Evolutionary conservation across 345 rosid species (phyloP).

Genomic region (Eutrema yunnanense): DNA sequence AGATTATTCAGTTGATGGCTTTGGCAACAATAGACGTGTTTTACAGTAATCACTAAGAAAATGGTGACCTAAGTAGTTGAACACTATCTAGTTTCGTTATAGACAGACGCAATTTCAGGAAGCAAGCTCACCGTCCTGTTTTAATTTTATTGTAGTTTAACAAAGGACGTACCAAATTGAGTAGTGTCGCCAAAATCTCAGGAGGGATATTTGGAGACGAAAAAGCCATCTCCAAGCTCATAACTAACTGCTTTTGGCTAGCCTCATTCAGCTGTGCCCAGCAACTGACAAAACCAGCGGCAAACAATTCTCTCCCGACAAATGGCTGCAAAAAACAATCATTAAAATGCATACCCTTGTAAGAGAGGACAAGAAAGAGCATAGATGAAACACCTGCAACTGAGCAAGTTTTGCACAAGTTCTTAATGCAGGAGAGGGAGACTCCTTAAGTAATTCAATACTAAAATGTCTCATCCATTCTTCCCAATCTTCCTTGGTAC

Average conservation of each 20-base stretch:
- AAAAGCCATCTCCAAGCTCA: slow-evolving; percentile 97
- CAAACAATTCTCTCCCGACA: slow-evolving; percentile 95
- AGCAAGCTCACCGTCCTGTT: not conserved
- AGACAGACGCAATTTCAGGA: not conserved
- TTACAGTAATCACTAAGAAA: not conserved
- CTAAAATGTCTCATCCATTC: slow-evolving; percentile 99
- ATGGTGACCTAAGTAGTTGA: slow-evolving; percentile 10
- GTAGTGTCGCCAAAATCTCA: slow-evolving; percentile 95
- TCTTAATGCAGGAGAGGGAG: slow-evolving; percentile 97
- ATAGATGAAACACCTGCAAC: slow-evolving; percentile 53
- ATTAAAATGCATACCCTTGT: slow-evolving; percentile 26
- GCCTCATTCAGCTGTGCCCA: slow-evolving; percentile 85
- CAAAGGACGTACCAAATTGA: slow-evolving; percentile 60
- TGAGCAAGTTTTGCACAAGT: slow-evolving; percentile 98
- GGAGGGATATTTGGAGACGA: slow-evolving; percentile 97
- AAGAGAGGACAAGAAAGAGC: slow-evolving; percentile 2
- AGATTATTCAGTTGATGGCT: slow-evolving; percentile 3
- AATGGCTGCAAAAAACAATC: slow-evolving; percentile 65
- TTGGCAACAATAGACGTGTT: not conserved
- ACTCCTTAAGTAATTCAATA: slow-evolving; percentile 93
- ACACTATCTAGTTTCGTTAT: not conserved
- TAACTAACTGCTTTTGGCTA: slow-evolving; percentile 89
- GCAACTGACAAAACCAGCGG: slow-evolving; percentile 99
- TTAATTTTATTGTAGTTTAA: not conserved
- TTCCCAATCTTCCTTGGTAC: slow-evolving; percentile 99